phyloP scores from a whole-genome alignment of 2,329 filamentous ascomycete species.

The Fusarium sp. region DNA sequence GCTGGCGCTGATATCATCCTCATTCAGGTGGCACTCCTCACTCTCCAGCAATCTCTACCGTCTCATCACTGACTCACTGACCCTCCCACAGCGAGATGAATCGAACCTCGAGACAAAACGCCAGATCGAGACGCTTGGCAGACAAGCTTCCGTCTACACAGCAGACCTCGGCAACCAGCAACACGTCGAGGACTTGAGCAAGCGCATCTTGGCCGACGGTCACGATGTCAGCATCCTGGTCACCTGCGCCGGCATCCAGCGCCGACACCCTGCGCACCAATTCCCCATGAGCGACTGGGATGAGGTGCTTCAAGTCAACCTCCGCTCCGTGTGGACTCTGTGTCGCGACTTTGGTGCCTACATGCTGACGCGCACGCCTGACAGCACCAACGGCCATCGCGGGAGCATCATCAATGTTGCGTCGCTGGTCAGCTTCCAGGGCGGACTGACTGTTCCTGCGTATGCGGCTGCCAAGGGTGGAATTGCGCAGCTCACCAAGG shows the following conservation, averaged over 20 bases:
- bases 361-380: conserved; percentile 69
- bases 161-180: conserved; percentile 70
- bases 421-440: conserved; percentile 82
- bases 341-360: conserved; percentile 80
- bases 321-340: conserved; percentile 81
- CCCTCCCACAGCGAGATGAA: conserved; percentile 49
- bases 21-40: conserved; percentile 55
- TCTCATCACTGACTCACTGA: no score
- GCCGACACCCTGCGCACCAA: conserved; percentile 74
- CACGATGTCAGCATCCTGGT: conserved; percentile 78
- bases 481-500: conserved; percentile 84
- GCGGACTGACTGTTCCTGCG: conserved; percentile 85
- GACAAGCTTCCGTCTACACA: conserved; percentile 71
- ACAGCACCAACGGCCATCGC: conserved; percentile 60
- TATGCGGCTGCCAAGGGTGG: conserved; percentile 89
- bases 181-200: conserved; percentile 69
- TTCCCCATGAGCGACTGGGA: conserved; percentile 84
- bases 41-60: neutral
- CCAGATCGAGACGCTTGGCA: conserved; percentile 70
- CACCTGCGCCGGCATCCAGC: conserved; percentile 88
- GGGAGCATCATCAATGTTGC: conserved; percentile 87
- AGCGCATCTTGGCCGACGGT: conserved; percentile 64
- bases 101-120: conserved; percentile 61
- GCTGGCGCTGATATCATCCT: conserved; percentile 67
- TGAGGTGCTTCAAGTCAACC: conserved; percentile 81